Evolutionary conservation across 1,284 basidiomycete genomes (phyloP), one percentile per base, ranked within the genome.

Genomic region (Ceratobasidium sp.): DNA sequence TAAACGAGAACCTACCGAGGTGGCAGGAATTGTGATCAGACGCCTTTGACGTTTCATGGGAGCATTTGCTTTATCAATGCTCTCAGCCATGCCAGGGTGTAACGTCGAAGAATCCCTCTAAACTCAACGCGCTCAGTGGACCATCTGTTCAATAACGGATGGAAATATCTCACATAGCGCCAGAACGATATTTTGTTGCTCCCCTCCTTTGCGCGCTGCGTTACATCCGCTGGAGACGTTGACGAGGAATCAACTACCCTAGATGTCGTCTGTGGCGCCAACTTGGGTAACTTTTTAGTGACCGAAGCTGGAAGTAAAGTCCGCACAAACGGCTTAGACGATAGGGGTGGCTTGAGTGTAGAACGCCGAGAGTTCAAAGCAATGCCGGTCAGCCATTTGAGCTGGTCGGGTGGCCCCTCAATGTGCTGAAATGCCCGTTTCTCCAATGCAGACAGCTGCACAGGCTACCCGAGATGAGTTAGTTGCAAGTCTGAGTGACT

Each of bases 51-150:
- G 59, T 38, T 42, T 62, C 28, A 62, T 62, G 38, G 59, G 59
- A 62, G 38, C 59, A 3, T 33, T 13, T n/a, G n/a, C 13, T 6
- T 62, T 38, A 38, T 42, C 17, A 13, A 42, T 62, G 59, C 59
- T 62, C 38, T 62, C 59, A 7, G 59, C 59, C 59, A 62, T 62
- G 20, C 59, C 59, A 62, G 42, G 59, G 13, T n/a, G 38, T n/a
- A 62, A 42, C 38, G 28, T 62, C 20, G 59, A 62, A 9, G 38
- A 62, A 62, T 62, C 59, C 28, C n/a, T 62, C 59, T 42, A n/a
- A n/a, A 17, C 13, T n/a, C 13, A 62, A 42, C 17, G 13, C 7
- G 40, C 40, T 20, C 59, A 61, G 28, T 1, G 6, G 13, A 2
- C 15, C n/a, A 38, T 38, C n/a, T 13, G 42, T 20, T 7, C 28